A percentile compares a stretch with the other conserved stretches of the same genome.
Evolutionary conservation across 2,329 filamentous ascomycete species (phyloP).

Genomic region (Apiospora hydei): DNA sequence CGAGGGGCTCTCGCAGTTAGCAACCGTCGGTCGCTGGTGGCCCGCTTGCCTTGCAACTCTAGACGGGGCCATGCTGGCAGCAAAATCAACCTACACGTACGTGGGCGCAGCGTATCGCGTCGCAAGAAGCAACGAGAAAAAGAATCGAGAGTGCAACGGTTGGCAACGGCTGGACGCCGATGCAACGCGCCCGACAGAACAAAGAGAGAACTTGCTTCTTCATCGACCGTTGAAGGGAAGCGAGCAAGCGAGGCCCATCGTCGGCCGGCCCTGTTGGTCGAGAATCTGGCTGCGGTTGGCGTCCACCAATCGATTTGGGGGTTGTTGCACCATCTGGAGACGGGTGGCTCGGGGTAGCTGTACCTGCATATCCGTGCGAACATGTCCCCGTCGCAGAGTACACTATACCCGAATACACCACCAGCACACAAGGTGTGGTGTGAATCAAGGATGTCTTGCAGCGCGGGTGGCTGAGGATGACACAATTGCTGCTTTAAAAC

Average conservation of each 20-base stretch:
- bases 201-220: neutral
- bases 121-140: constrained; percentile 9
- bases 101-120: constrained; percentile 1
- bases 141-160: neutral
- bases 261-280: neutral
- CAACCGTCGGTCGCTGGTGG: neutral
- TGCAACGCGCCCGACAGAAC: neutral
- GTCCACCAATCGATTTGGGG: neutral
- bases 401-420: constrained; percentile 15
- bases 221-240: constrained; percentile 16
- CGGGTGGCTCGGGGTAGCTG: constrained; percentile 16
- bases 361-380: constrained; percentile 19
- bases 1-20: neutral
- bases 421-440: constrained; percentile 1
- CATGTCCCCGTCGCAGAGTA: constrained; percentile 1
- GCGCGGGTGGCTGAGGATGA: constrained; percentile 25
- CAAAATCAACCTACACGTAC: constrained; percentile 3
- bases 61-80: constrained; percentile 1
- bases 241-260: neutral
- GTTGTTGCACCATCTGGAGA: constrained; percentile 9
- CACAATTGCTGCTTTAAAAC: constrained; percentile 18
- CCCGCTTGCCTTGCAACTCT: neutral
- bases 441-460: constrained; percentile 25
- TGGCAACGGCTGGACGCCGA: constrained; percentile 6
- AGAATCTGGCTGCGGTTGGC: neutral